Conservation (phyloP, 148 eudicot genomes). For the Vaccinium darrowii region DNA sequence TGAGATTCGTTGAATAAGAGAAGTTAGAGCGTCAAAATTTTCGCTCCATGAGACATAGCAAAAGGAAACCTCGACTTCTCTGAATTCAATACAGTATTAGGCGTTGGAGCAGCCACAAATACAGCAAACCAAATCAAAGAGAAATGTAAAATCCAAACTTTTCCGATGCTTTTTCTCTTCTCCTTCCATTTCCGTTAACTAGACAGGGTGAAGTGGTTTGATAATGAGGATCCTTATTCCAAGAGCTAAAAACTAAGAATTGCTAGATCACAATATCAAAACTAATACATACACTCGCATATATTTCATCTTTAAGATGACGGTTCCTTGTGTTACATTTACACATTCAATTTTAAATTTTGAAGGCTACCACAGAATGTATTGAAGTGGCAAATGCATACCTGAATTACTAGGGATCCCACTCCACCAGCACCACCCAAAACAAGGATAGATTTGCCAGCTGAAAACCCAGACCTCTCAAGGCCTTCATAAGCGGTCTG, state of each 20-base stretch:
- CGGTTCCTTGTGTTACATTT: background rate
- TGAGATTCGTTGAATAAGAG: background rate
- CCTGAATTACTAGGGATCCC: constrained; percentile 91
- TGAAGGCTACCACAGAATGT: background rate
- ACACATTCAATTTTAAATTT: background rate
- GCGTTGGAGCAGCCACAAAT: background rate
- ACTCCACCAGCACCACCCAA: constrained; percentile 97
- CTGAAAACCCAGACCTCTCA: constrained; percentile 69
- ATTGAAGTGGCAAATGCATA: background rate
- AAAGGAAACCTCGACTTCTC: background rate
- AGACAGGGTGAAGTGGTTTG: too few species aligned
- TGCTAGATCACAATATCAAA: background rate
- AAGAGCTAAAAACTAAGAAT: too few species aligned
- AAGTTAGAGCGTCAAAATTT: background rate
- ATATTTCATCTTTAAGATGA: background rate
- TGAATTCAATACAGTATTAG: background rate
- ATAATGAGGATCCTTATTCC: too few species aligned
- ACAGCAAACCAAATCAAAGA: background rate
- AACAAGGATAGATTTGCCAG: constrained; percentile 81
- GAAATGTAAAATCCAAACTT: background rate
- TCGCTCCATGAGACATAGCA: background rate
- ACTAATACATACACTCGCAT: background rate
- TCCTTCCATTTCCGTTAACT: too few species aligned
- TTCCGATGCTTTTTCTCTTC: too few species aligned
- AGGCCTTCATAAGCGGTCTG: constrained; percentile 96